Evolutionary conservation across 164 flowering plant species (phyloP), one percentile per base, ranked within the genome.

Genomic region (Chloranthus sessilifolius): DNA sequence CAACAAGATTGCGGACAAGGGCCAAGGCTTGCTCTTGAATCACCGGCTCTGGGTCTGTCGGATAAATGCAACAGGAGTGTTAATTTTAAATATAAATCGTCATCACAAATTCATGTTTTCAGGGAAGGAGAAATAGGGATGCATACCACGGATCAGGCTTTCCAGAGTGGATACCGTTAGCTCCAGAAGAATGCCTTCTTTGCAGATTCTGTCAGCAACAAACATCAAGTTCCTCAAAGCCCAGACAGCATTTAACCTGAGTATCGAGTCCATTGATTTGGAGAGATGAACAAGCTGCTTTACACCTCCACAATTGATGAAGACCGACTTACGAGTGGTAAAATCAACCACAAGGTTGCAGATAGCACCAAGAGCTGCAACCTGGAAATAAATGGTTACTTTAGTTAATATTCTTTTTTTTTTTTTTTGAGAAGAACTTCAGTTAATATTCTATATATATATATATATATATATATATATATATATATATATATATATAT

Each of bases 21-120:
- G 80, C 95, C 67, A 94, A 59, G 50, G 97, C 88, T 77, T 86
- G 92, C 73, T 81, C 99, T 72, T 89, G 99, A 34, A 94, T 77
- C 38, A 45, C 56, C 27, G 85, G 75, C 64, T 86, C 96, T 42
- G 85, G 74, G 42, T 94, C 99, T 94, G 80, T 60, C 71, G 21
- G 20, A 46, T 22, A 55, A 54, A 47, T 19, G 39, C 20, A 53
- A 44, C 1, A 43, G 10, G n/a, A 16, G 14, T 6, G 23, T 23
- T 35, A 47, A 4, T 7, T 15, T 33, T 3, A 0, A 34, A 20
- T 34, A 5, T 19, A 23, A 35, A 34, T 25, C 30, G 36, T 3
- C 3, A 50, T 37, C 17, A 22, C 31, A 10, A 38, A 25, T 15
- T 23, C 24, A 25, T 15, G 22, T 24, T 17, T 28, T 17, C 33